Base-by-base conservation (phyloP, 192 early-diverging fungal species). In the Linnemannia zychae region DNA sequence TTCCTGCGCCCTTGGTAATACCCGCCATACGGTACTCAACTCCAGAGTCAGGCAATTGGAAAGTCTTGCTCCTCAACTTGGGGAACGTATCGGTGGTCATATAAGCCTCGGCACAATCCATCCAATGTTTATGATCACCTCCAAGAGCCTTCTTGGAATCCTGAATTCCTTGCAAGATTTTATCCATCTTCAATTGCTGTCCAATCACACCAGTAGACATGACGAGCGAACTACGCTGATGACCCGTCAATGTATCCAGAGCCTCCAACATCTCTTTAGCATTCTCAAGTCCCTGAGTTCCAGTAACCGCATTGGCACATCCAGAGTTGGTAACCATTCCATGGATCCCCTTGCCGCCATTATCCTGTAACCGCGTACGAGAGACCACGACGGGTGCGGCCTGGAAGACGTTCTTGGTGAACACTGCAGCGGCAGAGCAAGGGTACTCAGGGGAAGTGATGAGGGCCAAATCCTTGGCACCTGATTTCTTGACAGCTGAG, bases 1-100 rank as follows among this genome's bases (percentile, higher is more conserved):
- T 98, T 15, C 98, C 98, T 7, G 98, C 98, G 47, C 98, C 98
- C 89, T 99, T 99, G 28, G 94, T 93, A 87, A 98, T 97, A 22
- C 98, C 98, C 0, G 97, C 97, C 91, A 99, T 94, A n/a, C 93
- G 86, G 73, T 94, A 97, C 11, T 79, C 73, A 16, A 80, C 73
- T 20, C 89, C 91, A 24, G 82, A 86, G 33, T 81, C 81, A 0
- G 93, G 88, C 37, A 94, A 69, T 7, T 67, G 75, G 75, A 90
- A 91, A 49, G 90, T 75, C 46, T 89, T 87, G 37, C 94, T 95
- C n/a, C 91, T 80, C 52, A 98, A 88, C 80, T 99, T 99, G 20
- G 98, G 97, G 79, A 99, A 98, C 11, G 97, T 98, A 81, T 99
- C 98, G 0, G 98, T 99, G 0, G 98, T 99, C 98, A 99, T 99